These are phyloP conservation scores for Carallia brachiata DNA, from an alignment of 345 rosid genomes.

Conservation along the genomic window DNA sequence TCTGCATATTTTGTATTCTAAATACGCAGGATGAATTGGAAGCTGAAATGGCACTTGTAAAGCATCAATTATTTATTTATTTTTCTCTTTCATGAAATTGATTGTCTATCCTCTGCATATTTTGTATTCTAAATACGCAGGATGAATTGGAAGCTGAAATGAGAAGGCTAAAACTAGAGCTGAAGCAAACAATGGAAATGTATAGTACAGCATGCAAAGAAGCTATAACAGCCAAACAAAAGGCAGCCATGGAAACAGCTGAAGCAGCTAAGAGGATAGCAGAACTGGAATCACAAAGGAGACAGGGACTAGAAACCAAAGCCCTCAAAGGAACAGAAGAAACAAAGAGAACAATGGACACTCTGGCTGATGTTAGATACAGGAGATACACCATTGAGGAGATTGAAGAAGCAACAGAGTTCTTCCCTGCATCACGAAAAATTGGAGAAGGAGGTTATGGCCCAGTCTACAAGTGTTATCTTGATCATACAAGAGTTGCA, in stretches of 20 bases:
- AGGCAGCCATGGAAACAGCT: constrained; percentile 66
- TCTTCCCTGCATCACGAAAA: constrained; percentile 48
- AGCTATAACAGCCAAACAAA: constrained; percentile 74
- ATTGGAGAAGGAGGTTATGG: constrained; percentile 99
- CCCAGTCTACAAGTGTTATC: constrained; percentile 73
- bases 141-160: constrained; percentile 85
- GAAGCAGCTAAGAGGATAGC: constrained; percentile 62
- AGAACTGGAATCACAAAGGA: constrained; percentile 57
- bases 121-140: constrained; percentile 25
- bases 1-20: neutral
- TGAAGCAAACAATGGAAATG: constrained; percentile 84
- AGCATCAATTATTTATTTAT: no score
- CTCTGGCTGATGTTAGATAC: constrained; percentile 45
- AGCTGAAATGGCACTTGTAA: constrained; percentile 50
- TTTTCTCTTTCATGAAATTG: no score
- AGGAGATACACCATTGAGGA: constrained; percentile 75
- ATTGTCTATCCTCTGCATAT: no score
- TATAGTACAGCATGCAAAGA: constrained; percentile 84
- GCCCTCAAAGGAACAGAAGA: constrained; percentile 55
- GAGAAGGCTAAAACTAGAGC: constrained; percentile 72
- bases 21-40: constrained; percentile 66
- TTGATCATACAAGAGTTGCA: constrained; percentile 84
- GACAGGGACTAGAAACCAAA: constrained; percentile 45
- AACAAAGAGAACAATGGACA: constrained; percentile 29
- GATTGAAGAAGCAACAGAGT: constrained; percentile 72